Evolutionary conservation across 2,329 filamentous ascomycete species (phyloP).

Genomic region (Chaetomium strumarium): DNA sequence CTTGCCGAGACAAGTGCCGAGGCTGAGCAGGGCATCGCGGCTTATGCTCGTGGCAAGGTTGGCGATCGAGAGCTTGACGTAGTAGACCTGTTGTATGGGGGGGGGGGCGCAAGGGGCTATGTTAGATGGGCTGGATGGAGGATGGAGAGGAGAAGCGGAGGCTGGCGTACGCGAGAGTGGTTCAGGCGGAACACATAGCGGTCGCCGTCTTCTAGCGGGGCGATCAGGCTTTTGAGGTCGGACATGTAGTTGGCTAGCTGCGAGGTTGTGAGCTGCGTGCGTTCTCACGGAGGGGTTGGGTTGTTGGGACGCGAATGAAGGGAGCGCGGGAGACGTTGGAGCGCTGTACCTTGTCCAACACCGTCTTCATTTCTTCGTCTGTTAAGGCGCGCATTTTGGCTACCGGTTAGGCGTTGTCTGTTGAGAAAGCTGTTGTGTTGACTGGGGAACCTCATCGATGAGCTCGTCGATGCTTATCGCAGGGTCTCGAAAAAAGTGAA

Average conservation of each 20-base stretch:
- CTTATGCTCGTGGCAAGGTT: slow-evolving; percentile 85
- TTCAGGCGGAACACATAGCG: slow-evolving; percentile 83
- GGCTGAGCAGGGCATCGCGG: slow-evolving; percentile 72
- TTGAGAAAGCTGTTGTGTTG: not conserved
- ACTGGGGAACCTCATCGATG: not conserved
- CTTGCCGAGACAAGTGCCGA: slow-evolving; percentile 87
- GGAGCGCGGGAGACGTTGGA: not conserved
- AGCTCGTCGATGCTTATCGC: slow-evolving; percentile 16
- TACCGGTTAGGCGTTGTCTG: slow-evolving; percentile 1
- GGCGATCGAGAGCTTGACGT: slow-evolving; percentile 80
- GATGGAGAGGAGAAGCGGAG: not conserved
- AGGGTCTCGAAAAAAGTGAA: slow-evolving; percentile 15
- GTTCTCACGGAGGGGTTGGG: slow-evolving; percentile 32
- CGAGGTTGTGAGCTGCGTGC: slow-evolving; percentile 66
- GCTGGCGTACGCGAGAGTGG: slow-evolving; percentile 35
- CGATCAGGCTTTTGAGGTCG: slow-evolving; percentile 75
- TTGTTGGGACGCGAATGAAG: not conserved
- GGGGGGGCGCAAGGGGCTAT: too few species aligned
- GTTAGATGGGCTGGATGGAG: slow-evolving; percentile 2
- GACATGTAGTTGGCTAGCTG: slow-evolving; percentile 91
- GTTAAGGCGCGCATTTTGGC: slow-evolving; percentile 72
- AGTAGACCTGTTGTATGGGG: slow-evolving; percentile 68
- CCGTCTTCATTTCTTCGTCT: slow-evolving; percentile 69
- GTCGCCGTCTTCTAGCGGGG: slow-evolving; percentile 65
- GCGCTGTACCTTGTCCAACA: slow-evolving; percentile 55